Conservation (phyloP, 106 monocot genomes). For the Dendrobium nobile region DNA sequence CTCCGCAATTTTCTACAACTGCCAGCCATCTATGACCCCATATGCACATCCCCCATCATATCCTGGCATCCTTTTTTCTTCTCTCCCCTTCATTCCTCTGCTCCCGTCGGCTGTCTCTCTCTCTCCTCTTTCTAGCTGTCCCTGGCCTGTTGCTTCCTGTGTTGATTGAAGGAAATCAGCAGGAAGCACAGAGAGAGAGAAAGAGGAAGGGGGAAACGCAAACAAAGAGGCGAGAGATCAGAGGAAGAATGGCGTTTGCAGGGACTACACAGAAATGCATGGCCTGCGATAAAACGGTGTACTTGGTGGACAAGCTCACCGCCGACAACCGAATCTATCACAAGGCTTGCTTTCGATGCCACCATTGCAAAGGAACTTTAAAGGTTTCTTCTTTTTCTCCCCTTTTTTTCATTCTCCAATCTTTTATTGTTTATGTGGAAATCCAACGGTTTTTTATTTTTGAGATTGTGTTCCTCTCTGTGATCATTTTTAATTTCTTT, state of each 20-base stretch:
- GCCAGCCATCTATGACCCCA: background rate
- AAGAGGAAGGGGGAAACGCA: no score
- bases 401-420: no score
- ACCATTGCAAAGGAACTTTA: slow-evolving; percentile 85
- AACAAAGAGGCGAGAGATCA: background rate
- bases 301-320: slow-evolving; percentile 84
- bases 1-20: slow-evolving; percentile 29
- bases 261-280: slow-evolving; percentile 66
- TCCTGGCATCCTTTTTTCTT: slow-evolving; percentile 2
- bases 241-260: slow-evolving; percentile 36
- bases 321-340: slow-evolving; percentile 79
- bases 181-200: background rate
- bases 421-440: background rate
- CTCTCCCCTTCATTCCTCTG: slow-evolving; percentile 4
- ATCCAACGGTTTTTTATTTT: background rate
- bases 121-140: background rate
- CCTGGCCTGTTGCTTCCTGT: background rate
- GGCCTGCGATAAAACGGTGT: slow-evolving; percentile 80
- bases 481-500: background rate
- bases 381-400: slow-evolving; percentile 4
- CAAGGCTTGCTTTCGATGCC: slow-evolving; percentile 91
- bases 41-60: background rate
- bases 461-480: background rate
- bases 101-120: background rate
- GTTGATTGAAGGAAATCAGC: background rate